Percentiles rank a stretch among this genome's conserved stretches.
Conservation (phyloP, 2,329 filamentous ascomycete genomes). For the Aurifilum marmelostoma region DNA sequence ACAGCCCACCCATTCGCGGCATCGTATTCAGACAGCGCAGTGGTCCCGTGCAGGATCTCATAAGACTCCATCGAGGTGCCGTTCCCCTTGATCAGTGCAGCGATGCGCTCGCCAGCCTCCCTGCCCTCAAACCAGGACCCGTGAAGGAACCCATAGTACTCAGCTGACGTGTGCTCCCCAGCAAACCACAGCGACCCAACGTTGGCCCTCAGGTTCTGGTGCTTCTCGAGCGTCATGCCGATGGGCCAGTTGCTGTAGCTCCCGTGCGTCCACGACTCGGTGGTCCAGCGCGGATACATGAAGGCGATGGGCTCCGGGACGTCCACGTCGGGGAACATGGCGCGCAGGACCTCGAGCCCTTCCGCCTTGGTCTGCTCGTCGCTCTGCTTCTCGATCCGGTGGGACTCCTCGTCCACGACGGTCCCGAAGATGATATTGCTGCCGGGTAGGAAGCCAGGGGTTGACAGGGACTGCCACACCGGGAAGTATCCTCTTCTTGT, state of each 20-base stretch:
- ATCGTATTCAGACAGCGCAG: constrained; percentile 39
- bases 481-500: constrained; percentile 51
- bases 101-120: constrained; percentile 50
- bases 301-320: constrained; percentile 65
- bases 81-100: constrained; percentile 39
- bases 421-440: constrained; percentile 70
- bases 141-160: constrained; percentile 69
- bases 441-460: constrained; percentile 59
- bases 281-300: constrained; percentile 63
- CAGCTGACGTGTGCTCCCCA: constrained; percentile 64
- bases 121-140: constrained; percentile 62
- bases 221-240: constrained; percentile 64
- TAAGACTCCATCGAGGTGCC: constrained; percentile 35
- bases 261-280: constrained; percentile 53
- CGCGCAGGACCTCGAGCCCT: constrained; percentile 58
- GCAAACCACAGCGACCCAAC: constrained; percentile 65
- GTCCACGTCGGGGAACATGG: constrained; percentile 62
- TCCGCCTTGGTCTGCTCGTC: constrained; percentile 61
- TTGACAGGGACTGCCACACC: constrained; percentile 65
- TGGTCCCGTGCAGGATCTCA: constrained; percentile 41
- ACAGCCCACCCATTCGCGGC: constrained; percentile 43
- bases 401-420: constrained; percentile 59
- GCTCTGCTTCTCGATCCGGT: constrained; percentile 61
- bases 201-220: constrained; percentile 71
- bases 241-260: constrained; percentile 71